Evolutionary conservation across 108 stramenopile species (phyloP).

Genomic region (Cyclotella choctawhatcheeana): DNA sequence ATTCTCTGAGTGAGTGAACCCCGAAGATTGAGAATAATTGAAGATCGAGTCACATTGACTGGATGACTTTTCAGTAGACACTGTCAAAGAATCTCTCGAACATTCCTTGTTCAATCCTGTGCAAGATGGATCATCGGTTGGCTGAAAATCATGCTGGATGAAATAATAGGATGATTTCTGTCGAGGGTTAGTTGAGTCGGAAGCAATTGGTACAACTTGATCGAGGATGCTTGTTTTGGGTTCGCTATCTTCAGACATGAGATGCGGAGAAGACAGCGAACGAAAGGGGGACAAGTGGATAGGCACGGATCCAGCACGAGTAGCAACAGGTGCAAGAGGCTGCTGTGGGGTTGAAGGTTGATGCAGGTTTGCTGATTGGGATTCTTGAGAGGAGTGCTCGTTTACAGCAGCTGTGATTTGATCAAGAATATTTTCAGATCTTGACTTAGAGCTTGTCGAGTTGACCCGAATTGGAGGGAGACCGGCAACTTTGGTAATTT

Average conservation of each 20-base stretch:
- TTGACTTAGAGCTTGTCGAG: neutral
- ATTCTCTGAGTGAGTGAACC: neutral
- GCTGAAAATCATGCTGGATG: neutral
- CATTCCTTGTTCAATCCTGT: neutral
- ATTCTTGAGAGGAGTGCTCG: neutral
- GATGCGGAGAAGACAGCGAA: neutral
- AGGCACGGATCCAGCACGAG: conserved; percentile 1
- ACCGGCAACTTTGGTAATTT: neutral
- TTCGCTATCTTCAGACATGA: neutral
- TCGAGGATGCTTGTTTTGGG: neutral
- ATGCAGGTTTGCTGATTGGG: neutral
- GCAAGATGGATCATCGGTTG: neutral
- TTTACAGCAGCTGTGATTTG: neutral
- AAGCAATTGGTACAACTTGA: neutral
- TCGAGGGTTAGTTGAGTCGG: neutral
- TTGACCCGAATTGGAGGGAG: neutral
- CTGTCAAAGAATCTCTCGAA: neutral
- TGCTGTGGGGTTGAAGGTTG: conserved; percentile 7
- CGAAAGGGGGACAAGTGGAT: conserved; percentile 4
- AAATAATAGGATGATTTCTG: neutral
- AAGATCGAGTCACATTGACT: neutral
- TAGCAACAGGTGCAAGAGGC: neutral
- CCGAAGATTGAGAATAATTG: neutral
- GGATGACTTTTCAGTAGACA: conserved; percentile 1
- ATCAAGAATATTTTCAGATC: neutral